Evolutionary conservation across 2,329 filamentous ascomycete species (phyloP).

Genomic region (Tolypocladium inflatum): DNA sequence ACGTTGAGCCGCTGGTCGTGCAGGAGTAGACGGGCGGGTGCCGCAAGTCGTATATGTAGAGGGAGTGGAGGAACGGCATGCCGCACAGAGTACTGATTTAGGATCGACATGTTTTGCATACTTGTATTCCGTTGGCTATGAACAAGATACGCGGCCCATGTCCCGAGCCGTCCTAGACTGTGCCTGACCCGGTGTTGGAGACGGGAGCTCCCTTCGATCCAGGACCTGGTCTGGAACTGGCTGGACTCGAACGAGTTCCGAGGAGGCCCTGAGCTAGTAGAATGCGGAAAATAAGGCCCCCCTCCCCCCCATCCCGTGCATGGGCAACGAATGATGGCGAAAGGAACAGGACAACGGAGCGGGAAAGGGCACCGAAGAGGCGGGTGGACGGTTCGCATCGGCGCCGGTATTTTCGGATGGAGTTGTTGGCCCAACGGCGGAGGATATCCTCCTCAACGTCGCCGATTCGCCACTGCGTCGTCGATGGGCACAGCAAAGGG

Average conservation of each 20-base stretch:
- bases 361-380: neutral
- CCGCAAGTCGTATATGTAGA: neutral
- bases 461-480: constrained; percentile 4
- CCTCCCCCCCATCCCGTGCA: no score
- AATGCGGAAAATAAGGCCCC: no score
- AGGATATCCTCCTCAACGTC: neutral
- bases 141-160: neutral
- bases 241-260: no score
- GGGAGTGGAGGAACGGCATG: neutral
- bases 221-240: no score
- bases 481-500: constrained; percentile 3
- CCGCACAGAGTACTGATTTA: neutral
- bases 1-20: constrained; percentile 68
- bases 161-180: neutral
- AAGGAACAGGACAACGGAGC: neutral
- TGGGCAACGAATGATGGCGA: neutral
- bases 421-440: neutral
- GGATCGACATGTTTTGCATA: neutral
- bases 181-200: neutral
- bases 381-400: neutral
- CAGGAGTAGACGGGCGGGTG: constrained; percentile 19
- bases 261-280: no score
- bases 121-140: neutral
- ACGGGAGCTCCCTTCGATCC: no score
- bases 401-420: neutral